Evolutionary conservation across 1,284 basidiomycete genomes (phyloP).

Genomic region (Volvariella volvacea): DNA sequence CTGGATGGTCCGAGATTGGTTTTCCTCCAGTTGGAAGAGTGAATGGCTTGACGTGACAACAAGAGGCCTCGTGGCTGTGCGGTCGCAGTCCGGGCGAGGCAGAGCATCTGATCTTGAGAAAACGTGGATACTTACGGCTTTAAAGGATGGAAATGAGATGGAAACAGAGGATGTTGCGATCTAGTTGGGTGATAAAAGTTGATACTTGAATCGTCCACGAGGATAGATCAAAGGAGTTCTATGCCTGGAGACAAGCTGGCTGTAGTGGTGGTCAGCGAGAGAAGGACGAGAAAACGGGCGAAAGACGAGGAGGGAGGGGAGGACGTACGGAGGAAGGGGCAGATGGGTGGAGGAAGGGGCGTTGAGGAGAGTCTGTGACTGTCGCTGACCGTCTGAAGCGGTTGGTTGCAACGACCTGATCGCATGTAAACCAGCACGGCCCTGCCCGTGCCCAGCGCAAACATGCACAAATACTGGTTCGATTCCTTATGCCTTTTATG

Average conservation of each 20-base stretch:
- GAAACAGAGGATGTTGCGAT: constrained; percentile 1
- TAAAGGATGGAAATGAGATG: neutral
- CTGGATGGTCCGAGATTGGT: neutral
- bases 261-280: neutral
- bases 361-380: neutral
- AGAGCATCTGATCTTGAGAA: neutral
- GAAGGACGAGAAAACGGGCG: neutral
- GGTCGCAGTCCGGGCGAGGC: neutral
- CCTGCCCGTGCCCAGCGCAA: neutral
- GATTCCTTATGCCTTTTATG: too few relatives aligned
- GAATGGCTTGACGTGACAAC: neutral
- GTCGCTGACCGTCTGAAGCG: constrained; percentile 2
- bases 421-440: neutral
- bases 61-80: constrained; percentile 1
- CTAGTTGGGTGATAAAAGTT: neutral
- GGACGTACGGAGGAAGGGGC: neutral
- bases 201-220: neutral
- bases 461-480: too few relatives aligned
- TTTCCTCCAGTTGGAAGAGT: neutral
- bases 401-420: constrained; percentile 2
- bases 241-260: neutral
- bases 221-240: neutral
- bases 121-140: neutral
- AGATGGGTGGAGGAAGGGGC: neutral
- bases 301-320: constrained; percentile 1